These are phyloP conservation scores for Saccharomyces mikatae DNA, from an alignment of 805 yeast genomes.

Conservation along the genomic window DNA sequence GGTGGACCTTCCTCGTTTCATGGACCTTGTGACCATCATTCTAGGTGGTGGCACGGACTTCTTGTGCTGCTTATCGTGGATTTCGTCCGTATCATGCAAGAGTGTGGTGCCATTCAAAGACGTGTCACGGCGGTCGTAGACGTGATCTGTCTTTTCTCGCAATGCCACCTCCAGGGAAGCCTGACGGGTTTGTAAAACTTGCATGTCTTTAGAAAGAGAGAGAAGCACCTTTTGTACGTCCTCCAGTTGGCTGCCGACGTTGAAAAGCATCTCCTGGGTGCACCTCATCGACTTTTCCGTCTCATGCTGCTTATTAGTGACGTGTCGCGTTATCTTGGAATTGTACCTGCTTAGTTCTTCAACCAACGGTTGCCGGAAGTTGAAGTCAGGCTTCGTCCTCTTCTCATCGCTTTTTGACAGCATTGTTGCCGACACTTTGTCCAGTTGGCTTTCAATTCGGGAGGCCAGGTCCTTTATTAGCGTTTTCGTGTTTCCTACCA, in stretches of 20 bases:
- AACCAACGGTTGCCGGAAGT: not conserved
- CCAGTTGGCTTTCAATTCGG: not conserved
- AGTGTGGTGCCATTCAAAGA: slow-evolving; percentile 10
- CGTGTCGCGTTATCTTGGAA: not conserved
- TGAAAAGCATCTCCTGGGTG: slow-evolving; percentile 7
- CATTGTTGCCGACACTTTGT: not conserved
- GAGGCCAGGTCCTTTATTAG: not conserved
- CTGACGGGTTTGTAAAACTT: slow-evolving; percentile 11
- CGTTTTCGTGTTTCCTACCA: not conserved
- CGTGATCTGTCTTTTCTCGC: not conserved
- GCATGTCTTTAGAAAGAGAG: slow-evolving; percentile 16
- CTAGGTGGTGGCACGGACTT: slow-evolving; percentile 8
- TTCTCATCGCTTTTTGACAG: not conserved
- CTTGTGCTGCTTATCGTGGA: slow-evolving; percentile 2
- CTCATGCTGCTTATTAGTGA: not conserved
- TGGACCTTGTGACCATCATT: slow-evolving; percentile 6
- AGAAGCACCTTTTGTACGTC: slow-evolving; percentile 13
- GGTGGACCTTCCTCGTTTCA: not conserved
- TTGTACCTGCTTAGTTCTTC: not conserved
- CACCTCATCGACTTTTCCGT: not conserved
- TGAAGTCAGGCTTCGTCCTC: not conserved
- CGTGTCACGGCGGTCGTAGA: not conserved
- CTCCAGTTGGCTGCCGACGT: slow-evolving; percentile 13
- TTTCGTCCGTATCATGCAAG: not conserved
- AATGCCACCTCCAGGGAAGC: slow-evolving; percentile 8